Base-by-base conservation (phyloP, 306 rosid species). In the Glycyrrhiza uralensis region DNA sequence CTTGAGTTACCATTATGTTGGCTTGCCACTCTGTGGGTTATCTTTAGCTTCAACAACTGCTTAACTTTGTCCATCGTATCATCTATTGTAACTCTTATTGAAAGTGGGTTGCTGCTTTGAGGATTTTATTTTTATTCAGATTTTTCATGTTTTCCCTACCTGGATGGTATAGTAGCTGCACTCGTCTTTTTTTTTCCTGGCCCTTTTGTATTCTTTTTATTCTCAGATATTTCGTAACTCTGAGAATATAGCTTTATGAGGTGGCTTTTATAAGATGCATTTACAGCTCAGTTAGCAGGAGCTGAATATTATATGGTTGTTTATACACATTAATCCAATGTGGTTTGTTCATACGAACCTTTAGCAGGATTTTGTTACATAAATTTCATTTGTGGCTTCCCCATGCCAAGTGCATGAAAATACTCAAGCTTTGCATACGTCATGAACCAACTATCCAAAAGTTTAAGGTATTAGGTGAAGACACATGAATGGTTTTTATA, bases 401-500 rank as follows among this genome's bases (percentile, higher is more conserved):
- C 20, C 24, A 30, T 61, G 33, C 76, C 52, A 42, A 13, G 41
- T 26, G 1, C 61, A 44, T 18, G 44, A 74, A 50, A 39, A 15
- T 58, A 22, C 41, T 55, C 30, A 41, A 44, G 66, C 69, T 22
- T 76, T 56, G 61, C 54, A 22, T 56, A 62, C 6, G 45, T 29
- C 39, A 56, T 14, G 39, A 56, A 6, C 63, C 62, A 28, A 56
- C 20, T 29, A 29, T 54, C 10, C 19, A 6, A 29, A 14, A 14
- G 22, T 0, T 14, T 57, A 29, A 14, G 64, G 30, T 29, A 14
- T 57, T 14, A 57, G 13, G 7, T 30, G 12, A 32, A 28, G 62
- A 55, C 22, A 55, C 19, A 55, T 55, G 62, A 55, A 55, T 55
- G 11, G 20, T 35, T 13, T 55, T 10, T 56, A 30, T n/a, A n/a